Conservation (phyloP, 2,329 filamentous ascomycete species). For the Tetracladium maxilliforme region DNA sequence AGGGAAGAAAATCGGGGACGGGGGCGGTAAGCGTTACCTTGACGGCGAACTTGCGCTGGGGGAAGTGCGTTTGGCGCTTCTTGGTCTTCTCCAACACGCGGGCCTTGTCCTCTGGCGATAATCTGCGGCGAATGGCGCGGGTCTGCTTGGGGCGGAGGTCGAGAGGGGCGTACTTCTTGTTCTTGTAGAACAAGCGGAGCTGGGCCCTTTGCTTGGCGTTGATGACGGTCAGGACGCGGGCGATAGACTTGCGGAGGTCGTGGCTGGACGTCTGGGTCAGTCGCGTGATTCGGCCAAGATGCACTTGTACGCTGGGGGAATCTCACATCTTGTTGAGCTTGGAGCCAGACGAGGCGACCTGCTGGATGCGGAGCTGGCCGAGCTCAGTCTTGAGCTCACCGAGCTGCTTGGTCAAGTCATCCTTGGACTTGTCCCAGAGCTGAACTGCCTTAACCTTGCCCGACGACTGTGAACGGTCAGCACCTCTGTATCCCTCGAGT, state of each 20-base stretch:
- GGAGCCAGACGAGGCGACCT: conserved; percentile 86
- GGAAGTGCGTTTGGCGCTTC: conserved; percentile 94
- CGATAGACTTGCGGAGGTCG: conserved; percentile 99
- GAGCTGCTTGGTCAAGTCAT: conserved; percentile 91
- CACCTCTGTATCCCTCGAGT: too few species aligned
- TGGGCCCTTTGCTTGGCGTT: conserved; percentile 98
- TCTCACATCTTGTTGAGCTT: conserved; percentile 97
- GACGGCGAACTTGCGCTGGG: conserved; percentile 96
- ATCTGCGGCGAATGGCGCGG: conserved; percentile 88
- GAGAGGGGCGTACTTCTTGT: conserved; percentile 98
- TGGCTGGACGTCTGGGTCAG: conserved; percentile 43
- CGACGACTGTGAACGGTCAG: conserved; percentile 35
- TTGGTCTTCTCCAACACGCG: conserved; percentile 84
- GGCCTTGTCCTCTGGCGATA: conserved; percentile 82
- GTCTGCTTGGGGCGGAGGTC: conserved; percentile 98
- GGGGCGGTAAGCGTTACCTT: conserved; percentile 53
- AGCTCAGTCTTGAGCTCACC: conserved; percentile 93
- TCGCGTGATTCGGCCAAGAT: conserved; percentile 1
- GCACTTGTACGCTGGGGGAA: conserved; percentile 2
- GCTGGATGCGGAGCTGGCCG: conserved; percentile 92
- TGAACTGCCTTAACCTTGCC: conserved; percentile 82
- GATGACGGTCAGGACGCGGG: conserved; percentile 97
- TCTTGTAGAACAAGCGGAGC: conserved; percentile 98
- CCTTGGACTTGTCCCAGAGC: conserved; percentile 99
- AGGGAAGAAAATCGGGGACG: too few species aligned